Conservation (phyloP, 345 rosid genomes). For the Eucalyptus cladocalyx region DNA sequence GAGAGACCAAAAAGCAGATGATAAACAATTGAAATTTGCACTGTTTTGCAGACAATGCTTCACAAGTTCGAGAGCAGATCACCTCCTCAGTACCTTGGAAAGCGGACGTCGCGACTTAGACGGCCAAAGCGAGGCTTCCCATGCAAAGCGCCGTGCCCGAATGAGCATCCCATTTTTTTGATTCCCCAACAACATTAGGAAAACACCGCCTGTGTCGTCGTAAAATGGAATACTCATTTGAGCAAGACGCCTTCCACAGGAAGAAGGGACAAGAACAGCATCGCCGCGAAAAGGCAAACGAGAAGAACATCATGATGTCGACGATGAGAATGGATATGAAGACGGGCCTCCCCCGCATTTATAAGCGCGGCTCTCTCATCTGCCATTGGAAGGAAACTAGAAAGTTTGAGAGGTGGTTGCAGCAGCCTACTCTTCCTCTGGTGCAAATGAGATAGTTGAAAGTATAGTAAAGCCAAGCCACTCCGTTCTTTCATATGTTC, state of each 20-base stretch:
- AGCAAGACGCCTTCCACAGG: conserved; percentile 21
- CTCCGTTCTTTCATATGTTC: not conserved
- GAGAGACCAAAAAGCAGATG: not conserved
- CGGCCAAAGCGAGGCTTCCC: not conserved
- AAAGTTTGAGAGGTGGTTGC: conserved; percentile 9
- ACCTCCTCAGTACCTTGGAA: not conserved
- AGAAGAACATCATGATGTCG: not conserved
- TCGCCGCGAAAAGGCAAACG: not conserved
- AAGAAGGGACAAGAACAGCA: not conserved
- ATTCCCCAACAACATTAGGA: not conserved
- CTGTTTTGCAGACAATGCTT: not conserved
- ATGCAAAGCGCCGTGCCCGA: conserved; percentile 17
- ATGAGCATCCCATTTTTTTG: conserved; percentile 18
- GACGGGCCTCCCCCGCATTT: not conserved
- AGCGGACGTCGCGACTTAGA: not conserved
- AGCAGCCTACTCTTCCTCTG: not conserved
- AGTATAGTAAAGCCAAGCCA: not conserved
- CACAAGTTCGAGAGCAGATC: not conserved
- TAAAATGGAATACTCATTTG: conserved; percentile 40
- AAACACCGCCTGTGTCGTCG: not conserved
- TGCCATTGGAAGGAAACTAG: not conserved
- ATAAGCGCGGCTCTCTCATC: not conserved
- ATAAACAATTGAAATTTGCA: not conserved
- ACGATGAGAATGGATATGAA: not conserved
- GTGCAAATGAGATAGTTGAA: not conserved